Percentiles rank a stretch among this genome's conserved stretches.
Conservation (phyloP, 495 filamentous ascomycete species). For the Aspergillus haitiensis region DNA sequence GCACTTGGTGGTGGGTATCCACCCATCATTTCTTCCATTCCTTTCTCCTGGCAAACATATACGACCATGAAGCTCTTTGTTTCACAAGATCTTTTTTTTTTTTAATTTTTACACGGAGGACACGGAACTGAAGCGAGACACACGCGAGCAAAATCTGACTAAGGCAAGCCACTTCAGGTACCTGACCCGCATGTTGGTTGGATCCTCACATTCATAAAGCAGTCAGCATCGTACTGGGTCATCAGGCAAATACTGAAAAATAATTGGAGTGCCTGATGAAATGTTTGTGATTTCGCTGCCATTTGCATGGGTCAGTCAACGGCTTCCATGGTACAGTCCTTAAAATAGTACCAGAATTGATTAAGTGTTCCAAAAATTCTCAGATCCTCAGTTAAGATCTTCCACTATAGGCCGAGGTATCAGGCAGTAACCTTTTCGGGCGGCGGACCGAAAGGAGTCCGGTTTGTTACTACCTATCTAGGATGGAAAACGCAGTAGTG, state of each 20-base stretch:
- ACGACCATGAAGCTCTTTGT: too few species aligned
- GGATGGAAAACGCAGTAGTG: too few species aligned
- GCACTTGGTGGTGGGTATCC: too few species aligned
- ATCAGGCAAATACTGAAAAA: slow-evolving; percentile 4
- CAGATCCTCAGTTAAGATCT: slow-evolving; percentile 15
- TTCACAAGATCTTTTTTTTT: too few species aligned
- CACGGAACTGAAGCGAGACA: slow-evolving; percentile 6
- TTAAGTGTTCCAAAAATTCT: slow-evolving; percentile 12
- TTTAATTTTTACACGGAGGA: slow-evolving; percentile 7
- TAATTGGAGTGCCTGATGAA: not conserved
- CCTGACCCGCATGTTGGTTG: not conserved
- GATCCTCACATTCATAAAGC: too few species aligned
- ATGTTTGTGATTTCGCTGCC: not conserved
- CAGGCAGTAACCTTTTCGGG: not conserved
- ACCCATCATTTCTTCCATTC: too few species aligned
- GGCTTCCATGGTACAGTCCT: slow-evolving; percentile 19
- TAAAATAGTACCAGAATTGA: slow-evolving; percentile 21
- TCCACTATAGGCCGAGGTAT: slow-evolving; percentile 4
- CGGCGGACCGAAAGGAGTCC: too few species aligned
- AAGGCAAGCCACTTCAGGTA: not conserved
- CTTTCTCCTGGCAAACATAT: too few species aligned
- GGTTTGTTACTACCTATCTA: too few species aligned
- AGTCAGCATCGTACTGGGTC: not conserved
- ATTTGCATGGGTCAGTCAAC: slow-evolving; percentile 2
- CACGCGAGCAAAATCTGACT: not conserved